Evolutionary conservation across 352 stramenopile species (phyloP), one percentile per base, ranked within the genome.

Genomic region (Phytophthora fragariaefolia): DNA sequence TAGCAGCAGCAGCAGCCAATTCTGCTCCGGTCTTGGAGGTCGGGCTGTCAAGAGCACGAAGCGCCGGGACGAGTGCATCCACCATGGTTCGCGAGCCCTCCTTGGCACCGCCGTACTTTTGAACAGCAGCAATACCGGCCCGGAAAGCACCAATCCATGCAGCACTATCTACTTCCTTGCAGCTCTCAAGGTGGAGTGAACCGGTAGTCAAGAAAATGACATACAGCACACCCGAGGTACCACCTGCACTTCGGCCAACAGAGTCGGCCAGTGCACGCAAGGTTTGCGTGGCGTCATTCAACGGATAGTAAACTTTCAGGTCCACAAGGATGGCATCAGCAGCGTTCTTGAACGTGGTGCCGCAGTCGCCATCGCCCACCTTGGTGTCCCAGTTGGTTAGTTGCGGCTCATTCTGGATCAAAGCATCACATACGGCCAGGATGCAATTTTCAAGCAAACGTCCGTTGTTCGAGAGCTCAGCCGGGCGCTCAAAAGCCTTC

Each of bases 291-390:
- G 85, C 66, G 27, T 92, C 65, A 50, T 91, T 84, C 4, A 94
- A 74, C 27, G 85, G 84, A 53, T 93, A 91, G 45, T 79, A 63
- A 43, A 57, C 53, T 22, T 70, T 74, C 34, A 96, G 27, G 43
- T 90, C 86, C 6, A 80, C 55, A 15, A 94, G 79, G 22, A 99
- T 85, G 20, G 91, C 82, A 28, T 93, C 79, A 13, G 96, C 96
- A 13, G 97, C 97, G 28, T 87, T 87, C 76, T 97, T 90, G 74
- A 99, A 98, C 4, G 97, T 99, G 17, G 91, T 93, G 18, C 97
- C 97, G 69, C 97, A 99, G 74, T 99, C 97, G 22, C 97, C 97
- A 69, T 99, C 97, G 40, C 97, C 97, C 18, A 98, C 97, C 75
- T 92, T 98, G 1, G 83, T 86, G 76, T 99, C 97, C 85, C 95